Evolutionary conservation across 352 stramenopile species (phyloP).

Genomic region (Pythium diclinum): DNA sequence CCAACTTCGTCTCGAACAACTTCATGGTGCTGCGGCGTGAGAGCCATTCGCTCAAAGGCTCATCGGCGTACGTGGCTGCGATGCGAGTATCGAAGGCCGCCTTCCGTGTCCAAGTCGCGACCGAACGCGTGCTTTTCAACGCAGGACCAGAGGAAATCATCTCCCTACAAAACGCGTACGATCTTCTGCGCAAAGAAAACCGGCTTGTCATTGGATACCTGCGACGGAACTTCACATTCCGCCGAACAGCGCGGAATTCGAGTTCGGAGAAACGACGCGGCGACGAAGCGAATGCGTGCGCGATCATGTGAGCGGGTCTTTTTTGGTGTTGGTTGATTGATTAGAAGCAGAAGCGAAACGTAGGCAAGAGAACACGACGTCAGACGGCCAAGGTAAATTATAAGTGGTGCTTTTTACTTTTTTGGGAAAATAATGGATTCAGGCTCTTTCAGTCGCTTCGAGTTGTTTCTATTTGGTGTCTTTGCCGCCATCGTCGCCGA

Average conservation of each 20-base stretch:
- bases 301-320: constrained; percentile 53
- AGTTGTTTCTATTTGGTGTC: constrained; percentile 37
- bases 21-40: constrained; percentile 67
- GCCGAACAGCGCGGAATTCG: constrained; percentile 28
- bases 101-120: constrained; percentile 76
- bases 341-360: too few species aligned
- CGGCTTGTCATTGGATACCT: constrained; percentile 73
- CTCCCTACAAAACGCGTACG: constrained; percentile 42
- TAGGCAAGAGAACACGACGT: too few species aligned
- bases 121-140: constrained; percentile 71
- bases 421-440: constrained; percentile 2
- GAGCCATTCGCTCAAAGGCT: constrained; percentile 87
- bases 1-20: constrained; percentile 46
- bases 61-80: constrained; percentile 78
- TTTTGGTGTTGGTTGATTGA: too few species aligned
- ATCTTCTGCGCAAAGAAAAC: constrained; percentile 43
- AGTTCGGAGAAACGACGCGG: constrained; percentile 30
- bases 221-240: constrained; percentile 81
- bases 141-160: constrained; percentile 27
- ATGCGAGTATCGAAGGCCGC: constrained; percentile 80
- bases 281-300: constrained; percentile 58
- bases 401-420: constrained; percentile 22
- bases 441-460: not conserved
- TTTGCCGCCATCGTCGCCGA: constrained; percentile 39
- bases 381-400: constrained; percentile 7